phyloP scores from a whole-genome alignment of 768 basidiomycete genomes.

The Rossbeevera mucosa region DNA sequence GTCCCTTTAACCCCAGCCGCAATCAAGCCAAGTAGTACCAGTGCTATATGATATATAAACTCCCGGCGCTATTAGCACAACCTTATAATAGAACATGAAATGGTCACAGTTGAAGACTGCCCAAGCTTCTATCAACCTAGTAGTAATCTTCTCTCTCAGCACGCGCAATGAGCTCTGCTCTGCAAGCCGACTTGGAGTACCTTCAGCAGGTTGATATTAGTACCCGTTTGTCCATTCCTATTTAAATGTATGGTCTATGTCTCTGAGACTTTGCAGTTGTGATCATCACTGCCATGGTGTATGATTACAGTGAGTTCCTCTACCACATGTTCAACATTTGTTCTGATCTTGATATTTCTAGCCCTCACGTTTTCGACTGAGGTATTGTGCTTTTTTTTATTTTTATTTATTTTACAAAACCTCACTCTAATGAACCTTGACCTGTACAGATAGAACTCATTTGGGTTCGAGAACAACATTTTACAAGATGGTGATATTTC shows the following conservation, averaged over 20 bases:
- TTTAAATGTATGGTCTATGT: not conserved
- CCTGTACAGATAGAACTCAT: not conserved
- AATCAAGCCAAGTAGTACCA: no score
- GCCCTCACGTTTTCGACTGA: constrained; percentile 9
- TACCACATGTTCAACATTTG: not conserved
- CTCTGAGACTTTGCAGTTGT: not conserved
- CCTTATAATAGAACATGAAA: not conserved
- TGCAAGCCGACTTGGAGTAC: not conserved
- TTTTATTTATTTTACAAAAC: no score
- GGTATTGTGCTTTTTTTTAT: not conserved
- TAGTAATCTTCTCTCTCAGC: not conserved
- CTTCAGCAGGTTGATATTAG: not conserved
- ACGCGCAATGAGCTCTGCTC: not conserved
- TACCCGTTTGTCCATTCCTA: not conserved
- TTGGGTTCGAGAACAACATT: constrained; percentile 3
- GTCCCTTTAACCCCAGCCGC: no score
- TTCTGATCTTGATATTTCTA: not conserved
- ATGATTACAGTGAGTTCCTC: not conserved
- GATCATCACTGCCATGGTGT: not conserved
- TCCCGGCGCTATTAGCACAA: no score
- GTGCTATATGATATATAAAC: no score
- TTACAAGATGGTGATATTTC: not conserved
- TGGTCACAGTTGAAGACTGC: not conserved
- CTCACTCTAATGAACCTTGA: no score
- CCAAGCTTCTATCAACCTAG: not conserved